Conservation (phyloP, 2,329 filamentous ascomycete species). For the Orbilia quercus region DNA sequence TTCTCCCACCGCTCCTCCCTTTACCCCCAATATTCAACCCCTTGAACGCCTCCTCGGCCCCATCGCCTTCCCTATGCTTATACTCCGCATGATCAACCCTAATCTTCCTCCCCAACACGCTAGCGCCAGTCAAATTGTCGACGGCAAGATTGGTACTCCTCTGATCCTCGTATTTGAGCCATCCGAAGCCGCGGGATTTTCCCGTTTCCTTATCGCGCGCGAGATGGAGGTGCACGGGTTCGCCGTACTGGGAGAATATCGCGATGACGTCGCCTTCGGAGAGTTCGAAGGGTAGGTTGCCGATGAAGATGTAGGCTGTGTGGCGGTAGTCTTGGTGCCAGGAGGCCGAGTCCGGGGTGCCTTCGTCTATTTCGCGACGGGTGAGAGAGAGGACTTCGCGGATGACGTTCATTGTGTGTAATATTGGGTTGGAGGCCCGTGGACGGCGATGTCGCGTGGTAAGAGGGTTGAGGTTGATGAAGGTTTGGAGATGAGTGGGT, state of each 20-base stretch:
- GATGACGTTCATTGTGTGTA: constrained; percentile 85
- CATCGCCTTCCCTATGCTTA: constrained; percentile 81
- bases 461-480: not conserved
- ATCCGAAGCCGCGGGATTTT: constrained; percentile 92
- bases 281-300: constrained; percentile 89
- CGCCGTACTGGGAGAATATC: constrained; percentile 96
- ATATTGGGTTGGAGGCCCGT: not conserved
- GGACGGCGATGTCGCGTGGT: not conserved
- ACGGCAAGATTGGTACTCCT: constrained; percentile 94
- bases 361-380: constrained; percentile 90
- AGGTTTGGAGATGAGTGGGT: not conserved
- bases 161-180: constrained; percentile 98
- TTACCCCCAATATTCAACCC: constrained; percentile 73
- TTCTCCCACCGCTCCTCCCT: constrained; percentile 65
- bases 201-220: constrained; percentile 95
- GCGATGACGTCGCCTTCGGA: constrained; percentile 95
- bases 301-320: constrained; percentile 96
- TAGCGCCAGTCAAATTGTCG: constrained; percentile 90
- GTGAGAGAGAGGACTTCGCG: constrained; percentile 92
- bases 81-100: constrained; percentile 94
- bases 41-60: constrained; percentile 64
- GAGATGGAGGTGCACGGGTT: constrained; percentile 92
- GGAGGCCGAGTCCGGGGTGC: constrained; percentile 65
- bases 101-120: constrained; percentile 80
- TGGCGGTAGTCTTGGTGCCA: constrained; percentile 81